phyloP scores from a whole-genome alignment of 176 grass and related monocot species.

The Avena eriantha region DNA sequence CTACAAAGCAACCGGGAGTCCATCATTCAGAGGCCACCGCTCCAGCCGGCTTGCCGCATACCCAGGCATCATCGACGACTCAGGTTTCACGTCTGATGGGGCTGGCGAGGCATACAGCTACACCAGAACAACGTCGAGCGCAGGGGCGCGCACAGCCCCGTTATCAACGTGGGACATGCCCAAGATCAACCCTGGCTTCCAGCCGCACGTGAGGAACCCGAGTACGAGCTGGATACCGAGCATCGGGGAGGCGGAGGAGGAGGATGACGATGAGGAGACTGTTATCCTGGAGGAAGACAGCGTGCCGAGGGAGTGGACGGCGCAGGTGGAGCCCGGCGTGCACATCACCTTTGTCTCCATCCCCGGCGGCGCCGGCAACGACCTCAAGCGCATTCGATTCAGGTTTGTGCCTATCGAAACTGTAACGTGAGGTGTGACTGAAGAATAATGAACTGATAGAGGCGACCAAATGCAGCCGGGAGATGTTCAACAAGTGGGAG shows the following conservation, averaged over 20 bases:
- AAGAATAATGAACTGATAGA: neutral
- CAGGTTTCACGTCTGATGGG: constrained; percentile 59
- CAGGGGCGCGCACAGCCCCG: constrained; percentile 22
- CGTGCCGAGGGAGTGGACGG: constrained; percentile 89
- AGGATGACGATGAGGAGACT: constrained; percentile 21
- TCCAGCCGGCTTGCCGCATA: constrained; percentile 59
- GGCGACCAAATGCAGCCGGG: constrained; percentile 52
- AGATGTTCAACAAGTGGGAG: constrained; percentile 99
- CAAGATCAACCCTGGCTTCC: constrained; percentile 46
- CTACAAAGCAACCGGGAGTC: constrained; percentile 68
- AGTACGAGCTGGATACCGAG: constrained; percentile 52
- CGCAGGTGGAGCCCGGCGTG: constrained; percentile 97
- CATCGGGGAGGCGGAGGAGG: constrained; percentile 38
- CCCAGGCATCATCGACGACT: constrained; percentile 61
- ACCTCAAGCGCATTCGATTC: constrained; percentile 97
- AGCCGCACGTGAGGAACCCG: constrained; percentile 54
- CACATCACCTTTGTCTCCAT: constrained; percentile 98
- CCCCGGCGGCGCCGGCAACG: constrained; percentile 83
- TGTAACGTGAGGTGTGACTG: neutral
- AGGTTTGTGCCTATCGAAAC: constrained; percentile 43
- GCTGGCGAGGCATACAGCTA: constrained; percentile 53
- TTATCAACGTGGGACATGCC: constrained; percentile 63
- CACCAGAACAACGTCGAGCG: constrained; percentile 32
- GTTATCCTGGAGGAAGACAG: constrained; percentile 73
- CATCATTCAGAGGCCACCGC: constrained; percentile 60